Conservation (phyloP, 257 asterid species). For the Jacaranda mimosifolia region DNA sequence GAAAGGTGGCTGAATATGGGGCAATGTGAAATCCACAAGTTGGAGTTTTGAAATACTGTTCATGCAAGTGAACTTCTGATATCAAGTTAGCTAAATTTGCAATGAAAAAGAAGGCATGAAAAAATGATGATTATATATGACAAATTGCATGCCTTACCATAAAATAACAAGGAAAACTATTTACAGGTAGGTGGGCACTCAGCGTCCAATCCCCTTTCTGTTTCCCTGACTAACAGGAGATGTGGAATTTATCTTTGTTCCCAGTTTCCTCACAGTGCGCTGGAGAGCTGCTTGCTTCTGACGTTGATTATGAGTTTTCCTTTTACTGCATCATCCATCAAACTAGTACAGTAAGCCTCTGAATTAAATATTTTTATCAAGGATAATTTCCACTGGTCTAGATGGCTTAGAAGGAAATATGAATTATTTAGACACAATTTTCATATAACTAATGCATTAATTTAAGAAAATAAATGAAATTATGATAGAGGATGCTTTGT, state of each 20-base stretch:
- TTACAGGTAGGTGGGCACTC: constrained; percentile 33
- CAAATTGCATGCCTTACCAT: constrained; percentile 36
- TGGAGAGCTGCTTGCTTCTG: constrained; percentile 69
- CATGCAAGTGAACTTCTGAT: not conserved
- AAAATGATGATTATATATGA: not conserved
- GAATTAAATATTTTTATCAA: constrained; percentile 17
- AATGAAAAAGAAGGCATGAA: not conserved
- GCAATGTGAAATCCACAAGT: not conserved
- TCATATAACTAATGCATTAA: not conserved
- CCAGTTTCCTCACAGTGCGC: constrained; percentile 74
- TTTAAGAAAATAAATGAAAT: constrained; percentile 10
- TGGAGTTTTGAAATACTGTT: not conserved
- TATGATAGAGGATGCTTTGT: not conserved
- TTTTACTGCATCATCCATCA: constrained; percentile 59
- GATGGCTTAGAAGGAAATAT: constrained; percentile 8
- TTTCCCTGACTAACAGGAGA: constrained; percentile 51
- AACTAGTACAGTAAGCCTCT: constrained; percentile 21
- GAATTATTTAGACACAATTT: not conserved
- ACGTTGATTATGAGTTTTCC: constrained; percentile 63
- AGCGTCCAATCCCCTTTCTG: constrained; percentile 51
- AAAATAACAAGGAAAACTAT: constrained; percentile 30
- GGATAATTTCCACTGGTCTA: constrained; percentile 2
- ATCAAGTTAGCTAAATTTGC: constrained; percentile 3
- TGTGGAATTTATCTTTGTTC: constrained; percentile 48
- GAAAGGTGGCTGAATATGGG: not conserved